These are phyloP conservation scores for Stagonosporopsis rhizophila DNA, from an alignment of 2,329 filamentous ascomycete species.

Conservation along the genomic window DNA sequence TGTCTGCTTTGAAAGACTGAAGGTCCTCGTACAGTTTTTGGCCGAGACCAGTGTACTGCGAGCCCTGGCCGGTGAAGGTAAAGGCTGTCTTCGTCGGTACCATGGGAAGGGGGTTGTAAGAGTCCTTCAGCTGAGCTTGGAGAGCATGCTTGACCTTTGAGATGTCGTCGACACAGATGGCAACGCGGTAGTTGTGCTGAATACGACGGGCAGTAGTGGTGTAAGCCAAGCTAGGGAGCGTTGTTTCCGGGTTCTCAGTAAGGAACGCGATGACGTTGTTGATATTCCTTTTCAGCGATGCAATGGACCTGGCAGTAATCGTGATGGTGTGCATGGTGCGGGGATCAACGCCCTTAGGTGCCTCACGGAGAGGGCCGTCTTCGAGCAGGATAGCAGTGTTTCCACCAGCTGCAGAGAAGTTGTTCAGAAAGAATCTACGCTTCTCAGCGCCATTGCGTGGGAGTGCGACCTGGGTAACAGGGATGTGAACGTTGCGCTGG, in stretches of 20 bases:
- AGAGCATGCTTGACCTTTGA: conserved; percentile 55
- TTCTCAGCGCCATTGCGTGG: conserved; percentile 57
- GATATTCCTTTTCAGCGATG: conserved; percentile 60
- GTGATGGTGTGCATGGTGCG: conserved; percentile 57
- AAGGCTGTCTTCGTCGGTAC: conserved; percentile 59
- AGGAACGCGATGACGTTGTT: conserved; percentile 56
- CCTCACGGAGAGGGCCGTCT: conserved; percentile 56
- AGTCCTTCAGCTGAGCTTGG: conserved; percentile 57
- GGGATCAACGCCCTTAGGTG: conserved; percentile 53
- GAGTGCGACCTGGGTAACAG: conserved; percentile 54
- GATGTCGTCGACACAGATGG: conserved; percentile 57
- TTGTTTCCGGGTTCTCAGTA: conserved; percentile 53
- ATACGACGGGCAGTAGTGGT: conserved; percentile 62
- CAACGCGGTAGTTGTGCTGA: conserved; percentile 61
- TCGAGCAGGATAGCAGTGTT: conserved; percentile 62
- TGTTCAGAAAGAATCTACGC: conserved; percentile 60
- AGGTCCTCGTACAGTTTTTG: conserved; percentile 59
- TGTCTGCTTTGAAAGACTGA: conserved; percentile 57
- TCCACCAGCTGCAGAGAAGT: conserved; percentile 62
- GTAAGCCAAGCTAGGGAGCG: conserved; percentile 59
- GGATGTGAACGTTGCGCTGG: conserved; percentile 62
- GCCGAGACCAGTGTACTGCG: conserved; percentile 60
- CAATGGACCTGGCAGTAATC: conserved; percentile 60
- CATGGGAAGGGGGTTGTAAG: conserved; percentile 61
- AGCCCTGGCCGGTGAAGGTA: conserved; percentile 61